Conservation (phyloP, 345 rosid species). For the Brassica juncea region DNA sequence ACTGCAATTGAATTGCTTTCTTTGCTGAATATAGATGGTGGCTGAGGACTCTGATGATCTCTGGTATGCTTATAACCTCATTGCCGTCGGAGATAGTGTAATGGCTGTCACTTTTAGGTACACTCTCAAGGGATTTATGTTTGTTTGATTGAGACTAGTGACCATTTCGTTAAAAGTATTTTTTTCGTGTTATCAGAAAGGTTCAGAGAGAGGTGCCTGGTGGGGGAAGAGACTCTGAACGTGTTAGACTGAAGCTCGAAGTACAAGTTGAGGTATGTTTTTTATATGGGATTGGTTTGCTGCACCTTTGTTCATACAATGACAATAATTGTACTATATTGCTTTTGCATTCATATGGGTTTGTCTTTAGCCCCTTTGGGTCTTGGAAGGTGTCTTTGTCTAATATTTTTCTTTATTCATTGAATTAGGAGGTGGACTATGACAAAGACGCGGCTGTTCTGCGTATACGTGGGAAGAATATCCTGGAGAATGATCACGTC, state of each 20-base stretch:
- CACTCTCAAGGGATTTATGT: background rate
- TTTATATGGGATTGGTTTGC: background rate
- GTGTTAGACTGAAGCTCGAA: conserved; percentile 77
- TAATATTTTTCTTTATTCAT: background rate
- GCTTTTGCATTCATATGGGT: background rate
- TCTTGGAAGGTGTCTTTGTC: background rate
- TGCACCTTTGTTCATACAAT: background rate
- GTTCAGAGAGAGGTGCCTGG: conserved; percentile 70
- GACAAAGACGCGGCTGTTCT: conserved; percentile 76
- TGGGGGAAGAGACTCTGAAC: conserved; percentile 86
- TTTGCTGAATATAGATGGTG: conserved; percentile 53
- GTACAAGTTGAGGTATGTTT: conserved; percentile 74
- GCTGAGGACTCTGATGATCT: conserved; percentile 87
- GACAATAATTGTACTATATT: background rate
- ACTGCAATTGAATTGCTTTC: background rate
- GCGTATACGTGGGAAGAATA: conserved; percentile 89
- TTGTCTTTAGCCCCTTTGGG: background rate
- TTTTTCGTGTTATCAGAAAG: conserved; percentile 52
- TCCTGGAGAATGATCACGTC: conserved; percentile 78
- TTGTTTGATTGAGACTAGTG: background rate
- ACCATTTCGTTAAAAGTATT: background rate
- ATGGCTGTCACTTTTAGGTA: conserved; percentile 93
- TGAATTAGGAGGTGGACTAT: conserved; percentile 64
- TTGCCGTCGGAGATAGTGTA: conserved; percentile 70
- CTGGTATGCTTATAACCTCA: conserved; percentile 86